Conservation (phyloP, 371 early-diverging fungal genomes). For the Actinomortierella ambigua region DNA sequence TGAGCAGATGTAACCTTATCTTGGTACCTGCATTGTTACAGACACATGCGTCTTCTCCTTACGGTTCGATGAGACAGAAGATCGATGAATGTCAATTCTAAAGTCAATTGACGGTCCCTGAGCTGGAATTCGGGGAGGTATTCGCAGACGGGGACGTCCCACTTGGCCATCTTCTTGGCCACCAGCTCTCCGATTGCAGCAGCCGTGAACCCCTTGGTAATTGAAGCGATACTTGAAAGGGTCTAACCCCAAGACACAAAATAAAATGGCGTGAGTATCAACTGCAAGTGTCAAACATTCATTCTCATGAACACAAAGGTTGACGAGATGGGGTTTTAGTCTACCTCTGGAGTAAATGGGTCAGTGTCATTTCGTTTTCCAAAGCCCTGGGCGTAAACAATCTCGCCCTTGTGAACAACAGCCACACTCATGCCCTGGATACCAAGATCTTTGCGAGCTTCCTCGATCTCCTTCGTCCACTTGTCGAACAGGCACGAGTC, state of each 20-base stretch:
- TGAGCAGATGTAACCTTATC: too few species aligned
- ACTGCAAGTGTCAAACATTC: too few species aligned
- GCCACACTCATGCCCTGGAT: conserved; percentile 24
- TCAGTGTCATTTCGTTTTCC: conserved; percentile 19
- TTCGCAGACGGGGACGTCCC: conserved; percentile 1
- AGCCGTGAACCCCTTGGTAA: conserved; percentile 6
- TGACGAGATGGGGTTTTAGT: too few species aligned
- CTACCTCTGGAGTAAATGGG: conserved; percentile 19
- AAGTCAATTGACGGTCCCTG: neutral
- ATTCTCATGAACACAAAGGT: too few species aligned
- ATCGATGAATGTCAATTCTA: neutral
- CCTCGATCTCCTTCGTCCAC: conserved; percentile 14
- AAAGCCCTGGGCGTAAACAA: conserved; percentile 25
- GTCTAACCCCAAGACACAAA: neutral
- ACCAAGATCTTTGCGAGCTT: conserved; percentile 1
- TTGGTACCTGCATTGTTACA: too few species aligned
- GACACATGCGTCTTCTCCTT: too few species aligned
- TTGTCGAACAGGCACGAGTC: neutral
- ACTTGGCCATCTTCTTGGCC: conserved; percentile 7
- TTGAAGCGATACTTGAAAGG: conserved; percentile 2
- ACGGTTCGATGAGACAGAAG: conserved; percentile 6
- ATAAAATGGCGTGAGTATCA: too few species aligned
- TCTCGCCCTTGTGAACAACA: conserved; percentile 18
- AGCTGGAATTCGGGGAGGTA: conserved; percentile 13
- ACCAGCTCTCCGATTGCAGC: conserved; percentile 13